Conservation (phyloP, 257 asterid genomes). For the Datura wrightii region DNA sequence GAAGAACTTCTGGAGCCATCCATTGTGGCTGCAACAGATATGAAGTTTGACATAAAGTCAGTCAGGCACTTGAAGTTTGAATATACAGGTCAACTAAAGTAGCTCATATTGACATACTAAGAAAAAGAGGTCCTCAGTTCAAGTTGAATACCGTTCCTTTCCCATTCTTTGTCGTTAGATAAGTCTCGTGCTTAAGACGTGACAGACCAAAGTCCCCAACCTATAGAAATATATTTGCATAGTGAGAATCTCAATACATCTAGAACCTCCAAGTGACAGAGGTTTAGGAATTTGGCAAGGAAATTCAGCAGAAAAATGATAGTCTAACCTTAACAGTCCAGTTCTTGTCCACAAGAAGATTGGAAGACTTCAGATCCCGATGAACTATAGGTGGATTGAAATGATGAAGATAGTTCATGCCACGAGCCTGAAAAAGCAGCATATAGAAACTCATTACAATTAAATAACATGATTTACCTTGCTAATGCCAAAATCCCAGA, state of each 20-base stretch:
- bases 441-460: conserved; percentile 4
- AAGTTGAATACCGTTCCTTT: conserved; percentile 84
- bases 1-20: conserved; percentile 99
- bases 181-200: conserved; percentile 84
- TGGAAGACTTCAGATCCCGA: conserved; percentile 95
- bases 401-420: conserved; percentile 95
- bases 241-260: conserved; percentile 23
- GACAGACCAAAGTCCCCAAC: conserved; percentile 99
- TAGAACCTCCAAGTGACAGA: conserved; percentile 26
- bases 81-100: conserved; percentile 31
- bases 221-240: conserved; percentile 45
- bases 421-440: conserved; percentile 70
- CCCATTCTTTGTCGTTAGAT: conserved; percentile 82
- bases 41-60: conserved; percentile 10
- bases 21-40: conserved; percentile 84
- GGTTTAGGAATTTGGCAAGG: conserved; percentile 19
- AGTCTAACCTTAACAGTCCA: conserved; percentile 92
- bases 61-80: conserved; percentile 20
- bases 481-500: conserved; percentile 19
- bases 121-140: conserved; percentile 26
- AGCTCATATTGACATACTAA: conserved; percentile 23
- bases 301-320: conserved; percentile 8
- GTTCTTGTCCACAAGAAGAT: conserved; percentile 96
- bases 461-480: neutral
- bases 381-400: conserved; percentile 88